Evolutionary conservation across 2,329 filamentous ascomycete species (phyloP), one percentile per base, ranked within the genome.

Genomic region (Stagonosporopsis cucurbitacearum): DNA sequence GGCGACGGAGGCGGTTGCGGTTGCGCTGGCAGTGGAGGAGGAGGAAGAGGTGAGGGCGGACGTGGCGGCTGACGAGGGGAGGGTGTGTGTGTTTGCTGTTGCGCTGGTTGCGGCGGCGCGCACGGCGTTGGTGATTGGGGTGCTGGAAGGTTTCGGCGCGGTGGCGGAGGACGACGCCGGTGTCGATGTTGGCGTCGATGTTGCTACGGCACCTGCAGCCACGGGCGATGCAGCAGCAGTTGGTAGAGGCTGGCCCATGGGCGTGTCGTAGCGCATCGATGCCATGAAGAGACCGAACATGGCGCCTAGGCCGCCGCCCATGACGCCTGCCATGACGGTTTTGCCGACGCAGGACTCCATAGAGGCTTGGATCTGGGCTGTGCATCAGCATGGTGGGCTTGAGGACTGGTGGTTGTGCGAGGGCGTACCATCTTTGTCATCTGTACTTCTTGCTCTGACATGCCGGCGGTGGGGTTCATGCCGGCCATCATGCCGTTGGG

Each of bases 211-310:
- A 64, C 72, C 77, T 11, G 68, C 58, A 22, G 69, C 64, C 33
- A 73, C 66, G 9, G 72, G 72, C 52, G 71, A 76, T 5, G 53
- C 12, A 17, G 40, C 40, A 5, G 53, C 47, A 6, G 53, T 56
- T 11, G 54, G 32, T 6, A 57, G 11, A 6, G 54, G 54, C 35
- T 57, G 54, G 33, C 82, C 89, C 78, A 92, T 88, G 56, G 94
- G 91, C 0, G 93, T 97, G 75, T 99, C 95, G 84, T 99, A 99
- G 78, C 92, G 89, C 95, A 99, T 99, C 71, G 91, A 95, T 57
- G 93, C 92, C 94, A 98, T 99, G 82, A 99, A 99, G 69, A 98
- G 84, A 66, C 95, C 95, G 67, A 99, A 99, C 39, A 96, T 82
- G 69, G 92, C 95, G 60, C 95, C 95, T 64, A 99, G 88, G 33